Base-by-base conservation (phyloP, 345 rosid genomes). In the Passiflora organensis region DNA sequence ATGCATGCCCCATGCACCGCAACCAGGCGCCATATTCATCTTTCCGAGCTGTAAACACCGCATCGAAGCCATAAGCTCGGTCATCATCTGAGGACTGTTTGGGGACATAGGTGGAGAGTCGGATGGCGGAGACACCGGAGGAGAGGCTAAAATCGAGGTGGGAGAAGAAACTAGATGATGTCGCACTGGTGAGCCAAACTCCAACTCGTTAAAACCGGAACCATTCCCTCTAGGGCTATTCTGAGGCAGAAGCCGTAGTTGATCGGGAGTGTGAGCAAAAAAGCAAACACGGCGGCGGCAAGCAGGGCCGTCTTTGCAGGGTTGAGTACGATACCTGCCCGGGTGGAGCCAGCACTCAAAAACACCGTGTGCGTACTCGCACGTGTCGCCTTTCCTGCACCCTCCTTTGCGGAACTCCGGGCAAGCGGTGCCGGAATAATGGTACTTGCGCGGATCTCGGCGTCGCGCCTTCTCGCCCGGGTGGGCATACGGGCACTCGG, bases 261-360 rank as follows among this genome's bases (percentile, higher is more conserved):
- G 86, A 56, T 86, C 93, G 5, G 84, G 82, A 17, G 89, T 71
- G 62, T 89, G 97, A 57, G 95, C 95, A 12, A 89, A 89, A 70
- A 89, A 86, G 50, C 95, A 89, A 41, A 89, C 88, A 45, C 75
- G 76, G n/a, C 97, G 77, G 32, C 68, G 68, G 66, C 95, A 84
- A 61, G 65, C 70, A 0, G 65, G 76, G 1, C 97, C 95, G 19
- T 86, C 97, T 53, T 89, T 89, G 58, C 97, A 86, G 0, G 89
- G 90, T 61, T 80, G 90, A 9, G 97, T 86, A 2, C 97, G 80
- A 62, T 90, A 86, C 6, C 89, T 80, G 1, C 80, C 78, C 5
- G 97, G 95, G 58, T 89, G 97, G 5, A 89, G 83, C 97, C 97
- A 89, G 62, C 87, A 89, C 84, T 86, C 95, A 14, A 86, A 89